phyloP scores from a whole-genome alignment of 2,329 filamentous ascomycete genomes.

The Rugonectria rugulosa region DNA sequence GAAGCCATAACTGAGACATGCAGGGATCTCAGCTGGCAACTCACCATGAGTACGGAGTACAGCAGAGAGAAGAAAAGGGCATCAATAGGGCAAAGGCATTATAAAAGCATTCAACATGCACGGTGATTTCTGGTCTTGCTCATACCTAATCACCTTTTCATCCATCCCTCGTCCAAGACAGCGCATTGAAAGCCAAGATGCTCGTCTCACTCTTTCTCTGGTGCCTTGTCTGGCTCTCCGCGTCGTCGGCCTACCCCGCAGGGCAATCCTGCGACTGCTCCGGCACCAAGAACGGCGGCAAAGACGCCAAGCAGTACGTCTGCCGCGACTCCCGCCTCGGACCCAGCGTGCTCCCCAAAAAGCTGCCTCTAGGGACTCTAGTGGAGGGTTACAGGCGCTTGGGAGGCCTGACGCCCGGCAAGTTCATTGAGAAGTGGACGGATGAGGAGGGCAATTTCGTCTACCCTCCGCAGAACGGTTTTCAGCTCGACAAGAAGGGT shows the following conservation, averaged over 20 bases:
- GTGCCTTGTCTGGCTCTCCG: constrained; percentile 23
- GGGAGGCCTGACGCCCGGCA: constrained; percentile 48
- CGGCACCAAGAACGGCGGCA: constrained; percentile 31
- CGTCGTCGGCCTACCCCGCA: constrained; percentile 16
- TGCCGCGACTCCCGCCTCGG: constrained; percentile 49
- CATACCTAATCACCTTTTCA: background rate
- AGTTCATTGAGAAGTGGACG: constrained; percentile 49
- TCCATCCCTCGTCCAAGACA: background rate
- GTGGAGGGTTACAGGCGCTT: constrained; percentile 48
- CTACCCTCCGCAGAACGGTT: constrained; percentile 54
- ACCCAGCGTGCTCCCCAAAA: constrained; percentile 43
- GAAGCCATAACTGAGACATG: no score
- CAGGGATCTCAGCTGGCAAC: no score
- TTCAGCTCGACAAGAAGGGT: constrained; percentile 44
- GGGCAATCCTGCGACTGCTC: constrained; percentile 31
- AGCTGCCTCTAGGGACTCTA: constrained; percentile 43
- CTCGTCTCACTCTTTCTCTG: constrained; percentile 26
- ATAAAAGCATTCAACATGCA: no score
- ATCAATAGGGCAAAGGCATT: no score
- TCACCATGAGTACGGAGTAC: no score
- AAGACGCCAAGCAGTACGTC: constrained; percentile 36
- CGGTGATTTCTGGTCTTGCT: no score
- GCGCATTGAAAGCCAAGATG: constrained; percentile 16
- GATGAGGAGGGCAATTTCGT: constrained; percentile 35
- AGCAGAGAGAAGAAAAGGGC: no score